Evolutionary conservation across 2,329 filamentous ascomycete genomes (phyloP).

Genomic region (Shiraia bambusicola): DNA sequence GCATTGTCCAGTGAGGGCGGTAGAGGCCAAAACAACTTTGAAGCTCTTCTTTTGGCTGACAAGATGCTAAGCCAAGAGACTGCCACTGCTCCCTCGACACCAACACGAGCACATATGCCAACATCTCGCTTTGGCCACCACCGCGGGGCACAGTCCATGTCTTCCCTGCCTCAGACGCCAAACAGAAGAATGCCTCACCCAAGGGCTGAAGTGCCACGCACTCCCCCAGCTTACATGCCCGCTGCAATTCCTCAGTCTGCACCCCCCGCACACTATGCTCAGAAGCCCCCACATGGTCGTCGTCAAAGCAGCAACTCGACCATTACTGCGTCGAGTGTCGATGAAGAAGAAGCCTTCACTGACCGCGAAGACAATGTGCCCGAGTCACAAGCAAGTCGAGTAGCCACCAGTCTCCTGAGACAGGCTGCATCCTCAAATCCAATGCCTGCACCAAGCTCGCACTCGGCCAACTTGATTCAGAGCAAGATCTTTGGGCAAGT

Average conservation of each 20-base stretch:
- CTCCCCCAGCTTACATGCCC: conserved; percentile 39
- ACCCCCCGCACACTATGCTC: conserved; percentile 45
- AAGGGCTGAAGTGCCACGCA: conserved; percentile 59
- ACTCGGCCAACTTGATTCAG: conserved; percentile 51
- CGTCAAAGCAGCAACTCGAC: conserved; percentile 70
- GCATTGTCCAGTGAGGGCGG: conserved; percentile 48
- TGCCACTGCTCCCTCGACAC: conserved; percentile 73
- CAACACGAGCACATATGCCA: conserved; percentile 53
- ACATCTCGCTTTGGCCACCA: conserved; percentile 63
- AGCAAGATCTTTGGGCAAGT: conserved; percentile 64
- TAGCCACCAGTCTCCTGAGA: conserved; percentile 73
- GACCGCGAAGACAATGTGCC: conserved; percentile 67
- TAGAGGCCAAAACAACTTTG: conserved; percentile 66
- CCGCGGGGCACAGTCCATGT: conserved; percentile 78
- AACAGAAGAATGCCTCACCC: conserved; percentile 58
- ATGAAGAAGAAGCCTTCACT: conserved; percentile 53
- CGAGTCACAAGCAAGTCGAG: conserved; percentile 76
- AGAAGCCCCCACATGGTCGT: conserved; percentile 41
- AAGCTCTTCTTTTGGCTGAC: conserved; percentile 70
- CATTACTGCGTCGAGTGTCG: conserved; percentile 45
- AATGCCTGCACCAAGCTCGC: conserved; percentile 33
- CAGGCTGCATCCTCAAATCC: conserved; percentile 51
- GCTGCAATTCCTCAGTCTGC: conserved; percentile 40
- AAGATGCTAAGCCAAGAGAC: conserved; percentile 78
- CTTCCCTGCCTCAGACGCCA: conserved; percentile 79